phyloP scores from a whole-genome alignment of 1,139 yeast genomes.

The Yamadazyma kanchanaburiensis region DNA sequence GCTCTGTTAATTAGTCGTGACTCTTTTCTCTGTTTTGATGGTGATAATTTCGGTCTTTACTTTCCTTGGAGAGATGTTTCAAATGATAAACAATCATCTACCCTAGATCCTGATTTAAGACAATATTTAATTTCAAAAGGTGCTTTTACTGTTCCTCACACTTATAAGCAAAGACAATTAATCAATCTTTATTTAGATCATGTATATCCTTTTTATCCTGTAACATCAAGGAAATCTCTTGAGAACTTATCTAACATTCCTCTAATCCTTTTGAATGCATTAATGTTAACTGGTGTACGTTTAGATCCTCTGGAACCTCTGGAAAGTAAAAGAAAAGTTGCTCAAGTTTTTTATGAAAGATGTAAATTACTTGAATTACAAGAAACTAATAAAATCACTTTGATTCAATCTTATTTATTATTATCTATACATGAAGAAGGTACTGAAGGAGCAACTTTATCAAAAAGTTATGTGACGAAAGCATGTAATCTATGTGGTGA shows the following conservation, averaged over 20 bases:
- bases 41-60: conserved; percentile 22
- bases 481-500: conserved; percentile 25
- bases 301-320: conserved; percentile 16
- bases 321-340: conserved; percentile 11
- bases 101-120: conserved; percentile 14
- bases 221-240: conserved; percentile 16
- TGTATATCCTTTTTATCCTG: conserved; percentile 23
- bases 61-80: conserved; percentile 24
- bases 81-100: neutral
- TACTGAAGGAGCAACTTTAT: conserved; percentile 19
- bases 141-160: conserved; percentile 19
- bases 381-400: conserved; percentile 21
- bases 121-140: conserved; percentile 17
- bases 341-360: conserved; percentile 17
- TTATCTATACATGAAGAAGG: conserved; percentile 26
- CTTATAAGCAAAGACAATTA: conserved; percentile 15
- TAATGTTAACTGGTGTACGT: conserved; percentile 19
- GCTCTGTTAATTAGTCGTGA: conserved; percentile 26
- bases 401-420: conserved; percentile 22
- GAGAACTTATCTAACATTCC: conserved; percentile 14
- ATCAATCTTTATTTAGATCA: conserved; percentile 17
- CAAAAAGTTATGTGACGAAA: conserved; percentile 19
- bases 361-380: conserved; percentile 21
- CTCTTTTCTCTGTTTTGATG: conserved; percentile 24
- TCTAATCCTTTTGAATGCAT: conserved; percentile 21